Evolutionary conservation across 345 rosid species (phyloP).

Genomic region (Gossypium mustelinum): DNA sequence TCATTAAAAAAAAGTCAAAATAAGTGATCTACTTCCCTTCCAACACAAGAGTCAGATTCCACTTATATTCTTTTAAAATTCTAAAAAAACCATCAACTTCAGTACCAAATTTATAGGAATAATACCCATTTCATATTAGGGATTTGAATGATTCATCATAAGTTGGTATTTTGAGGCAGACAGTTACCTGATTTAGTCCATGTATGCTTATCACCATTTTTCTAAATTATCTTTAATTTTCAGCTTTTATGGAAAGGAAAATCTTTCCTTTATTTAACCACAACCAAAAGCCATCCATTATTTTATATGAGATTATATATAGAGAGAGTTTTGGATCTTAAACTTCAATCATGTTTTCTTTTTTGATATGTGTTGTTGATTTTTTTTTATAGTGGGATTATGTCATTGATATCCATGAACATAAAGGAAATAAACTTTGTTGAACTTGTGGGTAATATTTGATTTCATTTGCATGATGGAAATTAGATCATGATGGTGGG

Average conservation of each 20-base stretch:
- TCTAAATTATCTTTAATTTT: conserved; percentile 8
- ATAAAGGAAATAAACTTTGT: not conserved
- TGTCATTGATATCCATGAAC: not conserved
- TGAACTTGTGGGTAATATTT: not conserved
- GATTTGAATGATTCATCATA: conserved; percentile 12
- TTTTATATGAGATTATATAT: not conserved
- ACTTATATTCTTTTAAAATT: not conserved
- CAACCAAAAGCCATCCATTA: not conserved
- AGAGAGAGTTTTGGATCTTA: not conserved
- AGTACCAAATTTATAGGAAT: conserved; percentile 33
- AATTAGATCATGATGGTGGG: not conserved
- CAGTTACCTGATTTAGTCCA: conserved; percentile 25
- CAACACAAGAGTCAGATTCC: conserved; percentile 24
- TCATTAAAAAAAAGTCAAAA: not conserved
- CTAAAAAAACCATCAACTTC: conserved; percentile 32
- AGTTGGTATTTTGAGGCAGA: conserved; percentile 20
- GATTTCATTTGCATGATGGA: not conserved
- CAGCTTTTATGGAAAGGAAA: not conserved
- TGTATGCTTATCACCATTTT: conserved; percentile 19
- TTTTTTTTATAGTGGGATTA: not conserved
- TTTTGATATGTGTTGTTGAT: not conserved
- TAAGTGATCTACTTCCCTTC: not conserved
- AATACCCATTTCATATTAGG: not conserved
- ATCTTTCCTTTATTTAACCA: too few species aligned
- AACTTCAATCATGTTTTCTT: not conserved